These are phyloP conservation scores for Penicillium oxalicum DNA, from an alignment of 2,329 filamentous ascomycete species.

Conservation along the genomic window DNA sequence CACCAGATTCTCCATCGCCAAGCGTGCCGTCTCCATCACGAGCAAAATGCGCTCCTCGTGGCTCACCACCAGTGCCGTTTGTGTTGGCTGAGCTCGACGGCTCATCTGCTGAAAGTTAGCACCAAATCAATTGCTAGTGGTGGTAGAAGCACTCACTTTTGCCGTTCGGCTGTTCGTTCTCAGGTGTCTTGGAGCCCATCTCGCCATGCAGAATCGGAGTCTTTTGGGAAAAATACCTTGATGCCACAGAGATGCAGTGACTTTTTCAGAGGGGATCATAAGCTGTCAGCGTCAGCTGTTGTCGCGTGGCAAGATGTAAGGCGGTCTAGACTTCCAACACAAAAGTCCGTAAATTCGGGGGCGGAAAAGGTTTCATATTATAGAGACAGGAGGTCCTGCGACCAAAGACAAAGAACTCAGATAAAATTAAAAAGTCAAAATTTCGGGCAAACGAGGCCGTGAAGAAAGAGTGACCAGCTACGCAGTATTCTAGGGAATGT, in stretches of 20 bases:
- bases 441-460: too few relatives aligned
- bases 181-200: conserved; percentile 41
- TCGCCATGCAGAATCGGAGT: conserved; percentile 18
- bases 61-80: conserved; percentile 35
- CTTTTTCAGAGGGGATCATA: too few relatives aligned
- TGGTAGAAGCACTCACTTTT: conserved; percentile 24
- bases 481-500: too few relatives aligned
- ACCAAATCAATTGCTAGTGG: not conserved
- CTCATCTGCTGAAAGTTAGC: conserved; percentile 17
- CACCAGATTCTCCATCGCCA: conserved; percentile 20
- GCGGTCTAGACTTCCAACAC: too few relatives aligned
- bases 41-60: conserved; percentile 38
- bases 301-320: not conserved
- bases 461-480: too few relatives aligned
- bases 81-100: conserved; percentile 18
- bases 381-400: too few relatives aligned
- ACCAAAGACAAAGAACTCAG: too few relatives aligned
- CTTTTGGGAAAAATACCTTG: not conserved
- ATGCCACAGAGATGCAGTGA: too few relatives aligned
- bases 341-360: too few relatives aligned
- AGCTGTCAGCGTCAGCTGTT: too few relatives aligned
- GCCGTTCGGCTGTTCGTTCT: conserved; percentile 30
- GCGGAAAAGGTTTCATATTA: too few relatives aligned
- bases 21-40: conserved; percentile 42
- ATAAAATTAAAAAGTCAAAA: too few relatives aligned